Base-by-base conservation (phyloP, 331 rosid species). In the Dryas integrifolia region DNA sequence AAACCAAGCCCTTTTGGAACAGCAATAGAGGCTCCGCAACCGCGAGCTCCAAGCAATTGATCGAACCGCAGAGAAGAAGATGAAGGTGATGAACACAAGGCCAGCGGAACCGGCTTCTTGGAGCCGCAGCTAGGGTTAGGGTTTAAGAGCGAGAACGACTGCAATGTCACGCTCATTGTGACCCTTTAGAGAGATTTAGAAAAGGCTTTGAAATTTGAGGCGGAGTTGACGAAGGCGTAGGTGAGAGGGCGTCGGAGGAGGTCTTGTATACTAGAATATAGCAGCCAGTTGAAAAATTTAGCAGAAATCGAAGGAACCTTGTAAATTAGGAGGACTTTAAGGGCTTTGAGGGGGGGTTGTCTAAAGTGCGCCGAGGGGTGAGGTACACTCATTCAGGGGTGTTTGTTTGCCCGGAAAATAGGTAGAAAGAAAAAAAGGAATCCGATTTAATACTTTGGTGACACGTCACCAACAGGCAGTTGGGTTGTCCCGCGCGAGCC, bases 121-220 rank as follows among this genome's bases (percentile, higher is more conserved):
- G 66, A 72, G 24, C 55, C 35, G 6, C 77, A 79, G 45, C 56
- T 48, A 77, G 55, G 79, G 79, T 48, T 46, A 58, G 83, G 80
- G 74, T 81, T 90, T 70, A 88, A 65, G 9, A 76, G 82, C 50
- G 86, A 87, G 79, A 88, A 73, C 0, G 92, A 84, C 49, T 95
- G 92, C 82, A 89, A 50, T 6, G 87, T 55, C 70, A 75, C 74
- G 74, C 64, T 77, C 92, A 85, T 86, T 26, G 67, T 48, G 74
- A 55, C 15, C 56, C 56, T 13, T 3, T 10, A 13, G 65, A 60
- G 65, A 60, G 46, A 60, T 35, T 14, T 3, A 6, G 3, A 44
- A 12, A 35, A 62, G 38, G 7, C 30, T 13, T 24, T 44, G 26
- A 57, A 21, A 72, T n/a, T 46, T 46, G 58, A 58, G 67, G 76